Conservation (phyloP, 2,329 filamentous ascomycete genomes). For the Dactylellina sp. region DNA sequence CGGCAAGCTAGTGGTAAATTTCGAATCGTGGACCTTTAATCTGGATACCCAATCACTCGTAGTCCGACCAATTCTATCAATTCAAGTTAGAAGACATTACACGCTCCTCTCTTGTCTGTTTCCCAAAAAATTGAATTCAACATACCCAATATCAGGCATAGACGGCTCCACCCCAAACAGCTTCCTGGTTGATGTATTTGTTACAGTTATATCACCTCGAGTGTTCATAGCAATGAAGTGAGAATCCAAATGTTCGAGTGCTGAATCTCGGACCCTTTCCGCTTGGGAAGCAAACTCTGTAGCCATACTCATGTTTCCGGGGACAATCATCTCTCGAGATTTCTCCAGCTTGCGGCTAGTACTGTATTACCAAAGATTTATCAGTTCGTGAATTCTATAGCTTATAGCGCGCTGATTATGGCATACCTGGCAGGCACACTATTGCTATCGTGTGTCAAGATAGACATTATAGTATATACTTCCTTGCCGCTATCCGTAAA, state of each 20-base stretch:
- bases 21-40: conserved; percentile 45
- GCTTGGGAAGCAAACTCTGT: conserved; percentile 54
- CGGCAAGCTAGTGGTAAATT: conserved; percentile 43
- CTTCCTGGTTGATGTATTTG: conserved; percentile 49
- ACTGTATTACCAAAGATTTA: background rate
- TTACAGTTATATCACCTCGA: conserved; percentile 54
- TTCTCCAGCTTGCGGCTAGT: conserved; percentile 29
- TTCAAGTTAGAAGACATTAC: background rate
- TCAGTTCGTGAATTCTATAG: background rate
- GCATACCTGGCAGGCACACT: conserved; percentile 36
- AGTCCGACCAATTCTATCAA: conserved; percentile 45
- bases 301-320: conserved; percentile 48
- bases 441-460: conserved; percentile 55
- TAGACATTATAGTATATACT: conserved; percentile 52
- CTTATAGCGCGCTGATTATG: background rate
- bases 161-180: conserved; percentile 43
- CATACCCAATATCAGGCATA: conserved; percentile 52
- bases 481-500: conserved; percentile 50
- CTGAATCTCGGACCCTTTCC: conserved; percentile 49
- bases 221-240: conserved; percentile 56
- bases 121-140: background rate
- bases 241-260: conserved; percentile 52
- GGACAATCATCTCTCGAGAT: conserved; percentile 45
- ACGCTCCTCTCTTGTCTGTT: background rate
- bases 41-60: conserved; percentile 52